Evolutionary conservation across 352 stramenopile genomes (phyloP), one percentile per base, ranked within the genome.

Genomic region (Pilasporangium apinafurcum): DNA sequence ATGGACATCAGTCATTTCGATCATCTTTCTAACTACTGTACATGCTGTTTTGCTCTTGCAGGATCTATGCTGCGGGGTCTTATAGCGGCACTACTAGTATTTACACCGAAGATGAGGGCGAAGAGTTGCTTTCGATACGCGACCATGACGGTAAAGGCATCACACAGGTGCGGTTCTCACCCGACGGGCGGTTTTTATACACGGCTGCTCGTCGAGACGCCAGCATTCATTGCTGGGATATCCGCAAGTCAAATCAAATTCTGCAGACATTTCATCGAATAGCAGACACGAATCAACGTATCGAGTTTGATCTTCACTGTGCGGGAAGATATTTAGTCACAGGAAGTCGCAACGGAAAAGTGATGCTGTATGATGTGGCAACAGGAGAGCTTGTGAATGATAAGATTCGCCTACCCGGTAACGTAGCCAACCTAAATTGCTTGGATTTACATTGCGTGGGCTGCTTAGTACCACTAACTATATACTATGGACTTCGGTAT

Each of bases 151-250:
- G 81, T 30, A 56, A 65, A 9, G 83, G 86, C 7, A 85, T 95
- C 42, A 87, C 84, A 9, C 76, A 92, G 44, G 68, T 95, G 5
- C 59, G 56, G 30, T 96, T 95, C 58, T 78, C 76, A 21, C 70
- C 75, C 7, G 76, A 84, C 54, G 86, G 83, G 0, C 60, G 59
- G 8, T 83, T 76, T 24, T 51, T 96, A 6, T 91, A 78, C 46
- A 92, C 79, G 6, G 76, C 74, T 37, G 76, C 79, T 8, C 68
- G 86, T 13, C 67, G 70, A 7, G 80, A 95, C 51, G 50, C 51
- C 24, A 53, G 43, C 16, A 86, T 96, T 29, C 68, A 89, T n/a
- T 88, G 74, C 51, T 95, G 83, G 81, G 86, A 96, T 57, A 78
- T 95, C 16, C 81, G 86, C 29, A 59, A 68, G 10, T 71, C 73